Percentiles rank a stretch among this genome's conserved stretches.
Evolutionary conservation across 352 stramenopile species (phyloP).

Genomic region (Phytophthora sojae): DNA sequence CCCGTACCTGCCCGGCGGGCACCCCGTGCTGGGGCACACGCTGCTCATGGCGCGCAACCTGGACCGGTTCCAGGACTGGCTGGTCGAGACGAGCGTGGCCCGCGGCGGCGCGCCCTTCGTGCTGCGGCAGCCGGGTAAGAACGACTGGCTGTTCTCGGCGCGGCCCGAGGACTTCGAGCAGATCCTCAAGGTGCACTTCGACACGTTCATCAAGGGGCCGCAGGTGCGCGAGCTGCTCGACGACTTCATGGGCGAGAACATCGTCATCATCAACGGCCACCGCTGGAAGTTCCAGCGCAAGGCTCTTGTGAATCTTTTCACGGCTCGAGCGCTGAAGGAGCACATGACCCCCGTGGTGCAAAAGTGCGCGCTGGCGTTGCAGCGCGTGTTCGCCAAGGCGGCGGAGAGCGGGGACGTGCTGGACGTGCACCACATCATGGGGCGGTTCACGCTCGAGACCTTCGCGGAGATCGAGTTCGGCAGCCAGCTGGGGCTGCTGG

Average conservation of each 20-base stretch:
- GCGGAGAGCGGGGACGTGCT: constrained; percentile 14
- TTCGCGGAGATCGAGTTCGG: constrained; percentile 63
- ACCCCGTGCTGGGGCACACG: constrained; percentile 42
- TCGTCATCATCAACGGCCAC: constrained; percentile 56
- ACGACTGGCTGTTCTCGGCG: constrained; percentile 49
- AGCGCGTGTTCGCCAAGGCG: constrained; percentile 28
- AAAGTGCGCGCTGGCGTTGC: constrained; percentile 39
- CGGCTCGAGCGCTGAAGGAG: constrained; percentile 41
- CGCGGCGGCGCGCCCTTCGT: constrained; percentile 37
- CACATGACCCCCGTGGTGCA: constrained; percentile 48
- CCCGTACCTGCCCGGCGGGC: constrained; percentile 33
- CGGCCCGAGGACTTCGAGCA: constrained; percentile 57
- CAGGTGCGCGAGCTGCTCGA: constrained; percentile 45
- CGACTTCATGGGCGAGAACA: constrained; percentile 57
- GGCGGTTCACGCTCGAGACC: constrained; percentile 48
- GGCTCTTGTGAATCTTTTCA: constrained; percentile 53
- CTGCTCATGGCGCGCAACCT: constrained; percentile 39
- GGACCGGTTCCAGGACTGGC: constrained; percentile 48
- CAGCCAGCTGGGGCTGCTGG: constrained; percentile 42
- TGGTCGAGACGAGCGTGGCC: constrained; percentile 41
- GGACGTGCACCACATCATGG: constrained; percentile 45
- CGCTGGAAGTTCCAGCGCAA: constrained; percentile 60
- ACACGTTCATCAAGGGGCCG: constrained; percentile 57
- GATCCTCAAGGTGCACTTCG: constrained; percentile 59
- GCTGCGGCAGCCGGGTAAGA: constrained; percentile 50